Percentiles rank a stretch among this genome's conserved stretches.
phyloP scores from a whole-genome alignment of 2,329 filamentous ascomycete genomes.

The Myriosclerotinia curreyana region DNA sequence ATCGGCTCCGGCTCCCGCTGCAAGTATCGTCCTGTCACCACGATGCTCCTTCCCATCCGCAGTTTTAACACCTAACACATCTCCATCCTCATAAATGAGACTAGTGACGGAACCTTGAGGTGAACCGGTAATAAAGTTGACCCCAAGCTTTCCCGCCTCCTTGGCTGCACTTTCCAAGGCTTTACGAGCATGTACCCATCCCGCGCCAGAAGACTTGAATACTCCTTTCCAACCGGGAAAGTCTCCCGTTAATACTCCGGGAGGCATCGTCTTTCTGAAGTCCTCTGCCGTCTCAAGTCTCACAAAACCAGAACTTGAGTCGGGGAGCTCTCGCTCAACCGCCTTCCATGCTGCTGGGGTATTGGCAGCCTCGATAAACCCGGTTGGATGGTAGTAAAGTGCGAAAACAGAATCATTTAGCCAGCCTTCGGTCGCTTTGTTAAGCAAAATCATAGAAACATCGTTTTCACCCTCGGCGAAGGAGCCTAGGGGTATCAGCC shows the following conservation, averaged over 20 bases:
- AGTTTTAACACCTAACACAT: slow-evolving; percentile 45
- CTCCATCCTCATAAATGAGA: slow-evolving; percentile 42
- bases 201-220: slow-evolving; percentile 45
- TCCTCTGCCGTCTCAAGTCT: slow-evolving; percentile 45
- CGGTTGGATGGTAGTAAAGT: slow-evolving; percentile 47
- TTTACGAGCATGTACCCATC: slow-evolving; percentile 53
- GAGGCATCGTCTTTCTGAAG: slow-evolving; percentile 51
- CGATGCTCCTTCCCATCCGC: slow-evolving; percentile 43
- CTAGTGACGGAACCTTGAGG: slow-evolving; percentile 41
- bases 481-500: slow-evolving; percentile 30
- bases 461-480: slow-evolving; percentile 28
- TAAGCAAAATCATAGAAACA: slow-evolving; percentile 40
- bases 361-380: slow-evolving; percentile 46
- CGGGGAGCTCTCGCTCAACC: slow-evolving; percentile 41
- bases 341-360: slow-evolving; percentile 42
- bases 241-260: slow-evolving; percentile 49
- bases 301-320: slow-evolving; percentile 38
- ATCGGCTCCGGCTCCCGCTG: slow-evolving; percentile 49
- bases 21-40: slow-evolving; percentile 48
- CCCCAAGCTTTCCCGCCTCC: slow-evolving; percentile 48
- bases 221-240: slow-evolving; percentile 52
- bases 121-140: slow-evolving; percentile 45
- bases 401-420: slow-evolving; percentile 44
- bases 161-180: slow-evolving; percentile 46
- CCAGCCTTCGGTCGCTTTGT: slow-evolving; percentile 45